Evolutionary conservation across 169 alveolate species (phyloP), one percentile per base, ranked within the genome.

Genomic region (Cyclospora cayetanensis): DNA sequence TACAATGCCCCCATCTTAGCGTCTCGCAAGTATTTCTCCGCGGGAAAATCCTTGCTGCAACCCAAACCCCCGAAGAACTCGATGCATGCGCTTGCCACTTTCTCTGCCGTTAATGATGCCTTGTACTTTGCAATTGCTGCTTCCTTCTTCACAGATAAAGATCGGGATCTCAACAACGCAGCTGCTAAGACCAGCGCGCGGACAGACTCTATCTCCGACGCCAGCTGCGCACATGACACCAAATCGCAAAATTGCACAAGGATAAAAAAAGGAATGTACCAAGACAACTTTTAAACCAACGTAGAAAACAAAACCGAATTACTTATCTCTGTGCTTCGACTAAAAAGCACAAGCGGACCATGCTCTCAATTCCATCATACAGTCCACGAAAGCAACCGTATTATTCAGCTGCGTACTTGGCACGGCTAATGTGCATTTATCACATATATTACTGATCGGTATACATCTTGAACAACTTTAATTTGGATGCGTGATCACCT

Each of bases 1-100:
- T 55, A 90, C 34, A 60, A 77, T 22, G 82, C 42, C 27, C 85
- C 91, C 20, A 70, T 77, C 39, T 90, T 90, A 20, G 80, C 25
- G 39, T 77, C 93, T 25, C 93, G 22, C 70, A 12, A 90, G 65
- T 77, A 76, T 42, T 90, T 90, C 74, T 90, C 93, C 39, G 74
- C 22, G 25, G 85, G 65, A 77, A 37, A 90, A 5, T 52, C 82
- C 52, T 63, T 46, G 41, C 72, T 60, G 50, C 18, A 39, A 4
- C 93, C 93, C 42, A 31, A 29, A 12, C 91, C 85, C 22, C 92
- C 79, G 25, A 83, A 15, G 37, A 83, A 29, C 4, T 83, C 91
- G 41, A 83, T 25, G 77, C 79, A 50, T 7, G 34, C 41, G 65
- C 91, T 83, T 25, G 91, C 11, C 39, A 83, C 79, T 25, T 25